Percentiles rank a stretch among this genome's conserved stretches.
Conservation (phyloP, 2,329 filamentous ascomycete genomes). For the Albifimbria verrucaria region DNA sequence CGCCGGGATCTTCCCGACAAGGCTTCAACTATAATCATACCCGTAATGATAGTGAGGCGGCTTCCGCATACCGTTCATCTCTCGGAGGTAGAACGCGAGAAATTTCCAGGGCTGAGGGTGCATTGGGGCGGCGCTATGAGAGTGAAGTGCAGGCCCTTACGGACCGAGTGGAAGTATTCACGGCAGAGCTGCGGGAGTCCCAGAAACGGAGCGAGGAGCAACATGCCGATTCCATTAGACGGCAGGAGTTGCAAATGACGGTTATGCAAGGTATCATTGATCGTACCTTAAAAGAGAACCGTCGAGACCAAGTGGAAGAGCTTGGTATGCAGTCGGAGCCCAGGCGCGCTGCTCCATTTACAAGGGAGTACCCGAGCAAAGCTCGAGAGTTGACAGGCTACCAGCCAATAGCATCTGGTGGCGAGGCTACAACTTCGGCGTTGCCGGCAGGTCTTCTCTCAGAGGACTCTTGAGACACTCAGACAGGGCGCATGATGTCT, state of each 20-base stretch:
- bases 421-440: too few relatives aligned
- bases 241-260: background rate
- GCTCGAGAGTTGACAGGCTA: background rate
- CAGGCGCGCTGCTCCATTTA: background rate
- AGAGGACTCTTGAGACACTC: too few relatives aligned
- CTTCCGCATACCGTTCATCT: too few relatives aligned
- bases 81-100: too few relatives aligned
- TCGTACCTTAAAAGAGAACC: background rate
- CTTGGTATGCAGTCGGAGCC: background rate
- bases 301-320: background rate
- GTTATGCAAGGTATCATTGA: background rate
- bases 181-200: background rate
- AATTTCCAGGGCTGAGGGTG: too few relatives aligned
- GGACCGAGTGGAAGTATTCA: background rate
- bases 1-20: background rate
- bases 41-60: too few relatives aligned
- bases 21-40: too few relatives aligned
- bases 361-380: background rate
- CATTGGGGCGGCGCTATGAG: background rate
- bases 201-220: background rate
- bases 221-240: background rate
- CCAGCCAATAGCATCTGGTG: too few relatives aligned
- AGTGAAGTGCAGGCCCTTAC: too few relatives aligned
- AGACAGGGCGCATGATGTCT: too few relatives aligned
- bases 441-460: too few relatives aligned